These are phyloP conservation scores for Dactylellina drechsleri DNA, from an alignment of 2,329 filamentous ascomycete genomes.

Conservation along the genomic window DNA sequence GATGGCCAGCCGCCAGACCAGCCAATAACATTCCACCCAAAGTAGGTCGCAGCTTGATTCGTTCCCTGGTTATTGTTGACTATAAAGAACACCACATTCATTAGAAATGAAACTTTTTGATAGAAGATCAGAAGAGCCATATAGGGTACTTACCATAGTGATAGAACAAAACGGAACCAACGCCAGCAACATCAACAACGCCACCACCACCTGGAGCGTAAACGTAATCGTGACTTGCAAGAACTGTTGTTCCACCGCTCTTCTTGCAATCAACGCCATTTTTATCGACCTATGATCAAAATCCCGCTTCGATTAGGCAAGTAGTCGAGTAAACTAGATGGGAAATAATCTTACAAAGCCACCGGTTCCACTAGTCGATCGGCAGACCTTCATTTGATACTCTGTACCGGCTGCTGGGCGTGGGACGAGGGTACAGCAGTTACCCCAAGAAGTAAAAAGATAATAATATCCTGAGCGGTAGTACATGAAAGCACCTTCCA, in stretches of 20 bases:
- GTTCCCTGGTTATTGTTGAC: conserved; percentile 67
- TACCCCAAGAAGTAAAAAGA: conserved; percentile 71
- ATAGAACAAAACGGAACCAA: conserved; percentile 71
- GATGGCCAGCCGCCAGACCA: conserved; percentile 63
- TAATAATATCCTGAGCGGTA: conserved; percentile 71
- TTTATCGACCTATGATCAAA: conserved; percentile 64
- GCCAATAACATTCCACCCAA: conserved; percentile 62
- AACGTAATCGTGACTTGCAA: conserved; percentile 70
- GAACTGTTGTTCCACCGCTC: conserved; percentile 71
- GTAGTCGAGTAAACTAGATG: neutral
- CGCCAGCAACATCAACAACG: conserved; percentile 64
- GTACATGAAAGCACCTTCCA: conserved; percentile 70
- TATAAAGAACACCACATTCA: conserved; percentile 41
- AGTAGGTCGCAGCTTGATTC: conserved; percentile 63
- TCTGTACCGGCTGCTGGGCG: conserved; percentile 69
- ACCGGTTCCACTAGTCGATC: conserved; percentile 67
- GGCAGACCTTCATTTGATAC: conserved; percentile 74
- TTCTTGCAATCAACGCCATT: conserved; percentile 67
- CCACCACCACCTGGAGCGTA: conserved; percentile 75
- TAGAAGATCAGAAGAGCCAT: neutral
- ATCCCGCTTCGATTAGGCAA: neutral
- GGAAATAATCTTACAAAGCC: conserved; percentile 65
- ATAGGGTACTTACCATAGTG: conserved; percentile 65
- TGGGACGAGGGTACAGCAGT: conserved; percentile 71
- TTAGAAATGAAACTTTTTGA: neutral